Conservation (phyloP, 805 yeast genomes). For the Metschnikowia borealis region DNA sequence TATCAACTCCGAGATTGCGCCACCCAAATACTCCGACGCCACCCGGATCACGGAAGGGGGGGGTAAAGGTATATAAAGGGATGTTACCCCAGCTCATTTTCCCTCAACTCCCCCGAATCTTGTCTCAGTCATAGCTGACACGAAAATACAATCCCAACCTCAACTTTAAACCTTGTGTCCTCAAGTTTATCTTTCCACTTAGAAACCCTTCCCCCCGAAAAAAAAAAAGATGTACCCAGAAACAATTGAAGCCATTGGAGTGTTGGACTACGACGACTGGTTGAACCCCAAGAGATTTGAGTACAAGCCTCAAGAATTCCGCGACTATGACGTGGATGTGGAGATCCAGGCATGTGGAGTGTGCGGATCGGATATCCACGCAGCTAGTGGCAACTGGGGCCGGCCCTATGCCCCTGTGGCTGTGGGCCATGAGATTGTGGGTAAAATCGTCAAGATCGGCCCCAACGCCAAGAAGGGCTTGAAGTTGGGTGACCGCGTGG, state of each 20-base stretch:
- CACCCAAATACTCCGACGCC: not conserved
- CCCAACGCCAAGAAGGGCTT: slow-evolving; percentile 22
- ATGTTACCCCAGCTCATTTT: too few species aligned
- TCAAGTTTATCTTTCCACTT: too few species aligned
- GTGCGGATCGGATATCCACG: slow-evolving; percentile 61
- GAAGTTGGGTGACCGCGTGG: slow-evolving; percentile 72
- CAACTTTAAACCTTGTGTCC: too few species aligned
- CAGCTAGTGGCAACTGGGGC: slow-evolving; percentile 51
- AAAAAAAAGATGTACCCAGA: slow-evolving; percentile 13
- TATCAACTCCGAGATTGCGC: not conserved
- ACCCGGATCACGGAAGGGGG: too few species aligned
- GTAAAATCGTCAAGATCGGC: slow-evolving; percentile 17
- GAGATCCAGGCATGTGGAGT: slow-evolving; percentile 24
- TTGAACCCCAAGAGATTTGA: slow-evolving; percentile 17
- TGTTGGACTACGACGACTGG: slow-evolving; percentile 19
- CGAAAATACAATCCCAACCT: too few species aligned
- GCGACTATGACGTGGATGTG: slow-evolving; percentile 18
- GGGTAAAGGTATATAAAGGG: not conserved
- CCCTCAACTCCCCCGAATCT: too few species aligned
- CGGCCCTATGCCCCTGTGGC: slow-evolving; percentile 20
- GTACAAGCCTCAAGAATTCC: slow-evolving; percentile 16
- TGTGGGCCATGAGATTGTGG: slow-evolving; percentile 28
- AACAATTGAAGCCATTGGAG: slow-evolving; percentile 17
- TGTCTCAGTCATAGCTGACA: too few species aligned
- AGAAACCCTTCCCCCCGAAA: too few species aligned